Evolutionary conservation across 2,329 filamentous ascomycete species (phyloP).

Genomic region (Fusarium cicatricum): DNA sequence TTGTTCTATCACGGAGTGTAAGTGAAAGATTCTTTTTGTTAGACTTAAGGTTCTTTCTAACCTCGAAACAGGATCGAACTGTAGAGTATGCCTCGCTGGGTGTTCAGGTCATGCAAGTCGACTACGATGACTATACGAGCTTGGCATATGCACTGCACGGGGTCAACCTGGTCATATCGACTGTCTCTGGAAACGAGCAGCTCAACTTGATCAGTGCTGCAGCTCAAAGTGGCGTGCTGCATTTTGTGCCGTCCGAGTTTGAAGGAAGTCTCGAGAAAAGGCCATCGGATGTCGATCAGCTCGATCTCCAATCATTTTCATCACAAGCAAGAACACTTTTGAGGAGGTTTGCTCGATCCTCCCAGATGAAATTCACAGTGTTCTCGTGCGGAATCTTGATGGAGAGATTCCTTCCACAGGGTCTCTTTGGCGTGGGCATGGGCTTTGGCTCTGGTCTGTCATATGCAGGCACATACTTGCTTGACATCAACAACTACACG

Average conservation of each 20-base stretch:
- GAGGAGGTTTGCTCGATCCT: constrained; percentile 58
- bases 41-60: constrained; percentile 25
- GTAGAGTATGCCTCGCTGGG: constrained; percentile 59
- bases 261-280: constrained; percentile 69
- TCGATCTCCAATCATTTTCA: constrained; percentile 64
- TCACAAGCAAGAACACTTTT: constrained; percentile 65
- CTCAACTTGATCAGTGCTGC: constrained; percentile 78
- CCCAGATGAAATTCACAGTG: constrained; percentile 69
- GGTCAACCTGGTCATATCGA: constrained; percentile 79
- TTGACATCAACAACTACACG: constrained; percentile 65
- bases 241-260: constrained; percentile 80
- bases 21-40: constrained; percentile 6
- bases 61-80: constrained; percentile 57
- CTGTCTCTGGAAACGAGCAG: constrained; percentile 71
- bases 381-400: constrained; percentile 81
- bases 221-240: constrained; percentile 67
- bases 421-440: constrained; percentile 67
- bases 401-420: constrained; percentile 75
- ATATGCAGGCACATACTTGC: constrained; percentile 70
- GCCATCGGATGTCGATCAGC: constrained; percentile 59
- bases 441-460: constrained; percentile 63
- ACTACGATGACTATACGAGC: constrained; percentile 67
- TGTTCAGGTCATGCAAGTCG: constrained; percentile 73
- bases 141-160: constrained; percentile 74
- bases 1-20: constrained; percentile 70